Percentiles rank a stretch among this genome's conserved stretches.
Conservation (phyloP, 495 filamentous ascomycete species). For the Penicillium soppii region DNA sequence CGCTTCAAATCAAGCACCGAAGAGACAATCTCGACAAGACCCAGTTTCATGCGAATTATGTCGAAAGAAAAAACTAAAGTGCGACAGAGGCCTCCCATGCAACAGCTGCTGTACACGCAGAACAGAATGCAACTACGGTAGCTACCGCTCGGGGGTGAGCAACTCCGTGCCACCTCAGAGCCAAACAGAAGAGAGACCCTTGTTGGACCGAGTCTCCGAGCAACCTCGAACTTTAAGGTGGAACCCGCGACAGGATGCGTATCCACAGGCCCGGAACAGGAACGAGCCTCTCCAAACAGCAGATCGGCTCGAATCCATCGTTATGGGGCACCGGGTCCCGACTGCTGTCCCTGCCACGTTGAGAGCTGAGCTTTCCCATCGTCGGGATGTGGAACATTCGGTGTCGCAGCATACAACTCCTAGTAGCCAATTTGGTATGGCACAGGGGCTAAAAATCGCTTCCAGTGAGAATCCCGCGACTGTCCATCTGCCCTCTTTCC, state of each 20-base stretch:
- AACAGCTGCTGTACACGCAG: conserved; percentile 41
- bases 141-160: background rate
- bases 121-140: conserved; percentile 33
- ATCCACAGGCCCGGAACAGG: background rate
- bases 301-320: conserved; percentile 39
- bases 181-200: background rate
- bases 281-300: conserved; percentile 28
- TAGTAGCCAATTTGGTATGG: background rate
- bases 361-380: conserved; percentile 18
- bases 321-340: conserved; percentile 38
- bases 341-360: conserved; percentile 25
- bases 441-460: background rate
- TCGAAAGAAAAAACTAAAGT: conserved; percentile 16
- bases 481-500: conserved; percentile 20
- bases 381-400: conserved; percentile 1
- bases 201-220: background rate
- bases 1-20: conserved; percentile 1
- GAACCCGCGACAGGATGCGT: background rate
- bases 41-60: conserved; percentile 48
- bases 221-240: background rate
- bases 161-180: background rate
- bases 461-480: conserved; percentile 23
- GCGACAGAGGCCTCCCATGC: conserved; percentile 35
- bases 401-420: background rate
- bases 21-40: conserved; percentile 39